Conservation (phyloP, 1,284 basidiomycete genomes). For the Butyriboletus pseudospeciosus region DNA sequence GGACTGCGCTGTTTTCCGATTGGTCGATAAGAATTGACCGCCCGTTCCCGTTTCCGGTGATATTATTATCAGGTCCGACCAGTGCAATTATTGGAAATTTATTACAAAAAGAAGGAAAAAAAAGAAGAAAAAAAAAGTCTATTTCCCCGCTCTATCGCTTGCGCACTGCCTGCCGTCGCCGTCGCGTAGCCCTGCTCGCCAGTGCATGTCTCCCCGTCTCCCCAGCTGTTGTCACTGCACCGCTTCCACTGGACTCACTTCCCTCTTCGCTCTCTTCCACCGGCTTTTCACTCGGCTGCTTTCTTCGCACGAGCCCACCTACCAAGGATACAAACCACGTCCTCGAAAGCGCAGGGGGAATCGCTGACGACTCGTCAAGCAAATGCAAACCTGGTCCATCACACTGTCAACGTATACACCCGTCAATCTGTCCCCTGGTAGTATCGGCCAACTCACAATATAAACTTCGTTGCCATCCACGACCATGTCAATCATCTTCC, state of each 20-base stretch:
- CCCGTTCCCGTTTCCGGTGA: background rate
- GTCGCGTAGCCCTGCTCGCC: constrained; percentile 52
- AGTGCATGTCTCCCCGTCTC: constrained; percentile 29
- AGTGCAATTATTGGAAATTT: background rate
- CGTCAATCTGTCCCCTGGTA: constrained; percentile 10
- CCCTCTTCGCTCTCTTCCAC: constrained; percentile 17
- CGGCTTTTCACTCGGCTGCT: background rate
- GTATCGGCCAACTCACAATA: constrained; percentile 50
- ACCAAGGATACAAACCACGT: constrained; percentile 53
- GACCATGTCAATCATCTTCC: constrained; percentile 67
- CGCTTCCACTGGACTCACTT: constrained; percentile 32
- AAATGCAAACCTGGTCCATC: constrained; percentile 51
- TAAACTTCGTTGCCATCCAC: constrained; percentile 69
- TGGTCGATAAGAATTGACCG: constrained; percentile 30
- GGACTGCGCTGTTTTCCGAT: constrained; percentile 12
- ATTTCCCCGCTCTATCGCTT: constrained; percentile 32
- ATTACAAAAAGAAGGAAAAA: background rate
- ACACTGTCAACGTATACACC: constrained; percentile 31
- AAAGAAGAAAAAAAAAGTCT: constrained; percentile 1
- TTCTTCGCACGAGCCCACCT: constrained; percentile 25
- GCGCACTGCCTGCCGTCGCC: constrained; percentile 51
- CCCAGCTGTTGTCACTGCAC: constrained; percentile 35
- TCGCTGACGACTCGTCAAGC: constrained; percentile 47
- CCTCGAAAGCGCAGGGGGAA: constrained; percentile 41
- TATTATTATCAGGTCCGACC: background rate